Conservation (phyloP, 257 asterid species). For the Cruciata laevipes region DNA sequence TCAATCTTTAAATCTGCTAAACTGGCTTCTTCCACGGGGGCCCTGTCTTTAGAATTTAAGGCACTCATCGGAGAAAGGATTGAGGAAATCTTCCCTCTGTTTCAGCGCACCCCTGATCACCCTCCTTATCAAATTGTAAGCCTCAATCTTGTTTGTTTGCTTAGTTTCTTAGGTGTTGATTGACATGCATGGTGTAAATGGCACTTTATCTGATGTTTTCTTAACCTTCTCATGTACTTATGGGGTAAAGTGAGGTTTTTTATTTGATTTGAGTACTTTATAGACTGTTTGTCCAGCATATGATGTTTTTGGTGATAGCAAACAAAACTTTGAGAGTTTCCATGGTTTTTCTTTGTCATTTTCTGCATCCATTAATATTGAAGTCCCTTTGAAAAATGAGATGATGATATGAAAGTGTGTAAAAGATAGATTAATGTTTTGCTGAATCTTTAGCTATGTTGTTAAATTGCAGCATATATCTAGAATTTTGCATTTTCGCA, state of each 20-base stretch:
- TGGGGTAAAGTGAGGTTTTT: background rate
- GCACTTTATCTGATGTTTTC: background rate
- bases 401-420: background rate
- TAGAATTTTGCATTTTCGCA: too few species aligned
- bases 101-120: conserved; percentile 42
- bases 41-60: conserved; percentile 24
- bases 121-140: conserved; percentile 57
- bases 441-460: too few species aligned
- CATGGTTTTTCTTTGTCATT: too few species aligned
- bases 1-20: conserved; percentile 29
- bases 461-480: background rate
- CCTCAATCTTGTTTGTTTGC: background rate
- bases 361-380: background rate
- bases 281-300: background rate
- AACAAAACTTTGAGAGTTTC: too few species aligned
- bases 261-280: background rate
- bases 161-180: background rate
- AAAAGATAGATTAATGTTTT: background rate
- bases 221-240: background rate
- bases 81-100: conserved; percentile 21
- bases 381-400: background rate
- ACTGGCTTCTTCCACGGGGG: conserved; percentile 20
- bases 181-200: conserved; percentile 2
- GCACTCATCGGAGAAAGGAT: conserved; percentile 28
- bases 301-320: background rate